phyloP scores from a whole-genome alignment of 225 moss, liverwort and hornwort species.

The Pseudoscleropodium purum region DNA sequence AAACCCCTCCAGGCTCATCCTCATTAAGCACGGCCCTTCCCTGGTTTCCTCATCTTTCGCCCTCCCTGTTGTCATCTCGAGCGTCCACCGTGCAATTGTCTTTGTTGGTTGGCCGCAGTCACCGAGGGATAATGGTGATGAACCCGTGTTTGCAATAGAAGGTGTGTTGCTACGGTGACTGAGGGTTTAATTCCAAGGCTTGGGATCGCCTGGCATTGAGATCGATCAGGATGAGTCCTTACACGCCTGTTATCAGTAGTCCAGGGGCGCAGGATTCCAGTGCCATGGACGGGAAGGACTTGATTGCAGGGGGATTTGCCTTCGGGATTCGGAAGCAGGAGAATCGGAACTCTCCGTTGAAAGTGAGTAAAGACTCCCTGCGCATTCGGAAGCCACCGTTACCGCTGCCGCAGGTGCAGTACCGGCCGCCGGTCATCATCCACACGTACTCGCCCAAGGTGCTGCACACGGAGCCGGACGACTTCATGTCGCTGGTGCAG shows the following conservation, averaged over 20 bases:
- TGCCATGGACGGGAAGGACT: neutral
- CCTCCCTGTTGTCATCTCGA: neutral
- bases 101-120: neutral
- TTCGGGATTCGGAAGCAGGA: constrained; percentile 18
- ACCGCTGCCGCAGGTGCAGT: constrained; percentile 48
- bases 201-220: neutral
- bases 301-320: neutral
- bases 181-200: neutral
- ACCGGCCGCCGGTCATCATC: constrained; percentile 60
- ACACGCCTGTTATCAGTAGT: neutral
- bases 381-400: constrained; percentile 34
- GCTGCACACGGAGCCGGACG: constrained; percentile 53
- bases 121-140: neutral
- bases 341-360: neutral
- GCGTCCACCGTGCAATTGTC: neutral
- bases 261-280: neutral
- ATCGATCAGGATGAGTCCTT: constrained; percentile 3
- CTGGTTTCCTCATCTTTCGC: neutral
- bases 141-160: neutral
- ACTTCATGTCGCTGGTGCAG: constrained; percentile 73
- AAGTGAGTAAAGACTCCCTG: constrained; percentile 33
- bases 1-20: neutral
- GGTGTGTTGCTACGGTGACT: too few species aligned
- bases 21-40: neutral
- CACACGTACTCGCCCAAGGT: constrained; percentile 82